Base-by-base conservation (phyloP, 192 early-diverging fungal genomes). In the Mortierella hygrophila region DNA sequence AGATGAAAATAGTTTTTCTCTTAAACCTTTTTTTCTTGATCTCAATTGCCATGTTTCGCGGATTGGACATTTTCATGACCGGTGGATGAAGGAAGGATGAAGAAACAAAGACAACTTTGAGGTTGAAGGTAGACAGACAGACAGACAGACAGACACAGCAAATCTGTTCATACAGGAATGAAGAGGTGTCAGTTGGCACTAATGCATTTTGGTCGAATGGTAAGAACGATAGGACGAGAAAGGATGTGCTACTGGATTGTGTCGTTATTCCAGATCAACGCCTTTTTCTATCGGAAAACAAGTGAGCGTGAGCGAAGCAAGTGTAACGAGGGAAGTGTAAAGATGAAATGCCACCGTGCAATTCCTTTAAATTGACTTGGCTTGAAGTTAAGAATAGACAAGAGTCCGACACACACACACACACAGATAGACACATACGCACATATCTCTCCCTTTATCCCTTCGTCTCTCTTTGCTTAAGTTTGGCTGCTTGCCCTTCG, bases 341-440 rank as follows among this genome's bases (percentile, higher is more conserved):
- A 32, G 23, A 4, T 65, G 60, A 65, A 65, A 65, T 65, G 29
- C 60, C 60, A 65, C 60, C 60, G 60, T 65, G 15, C 60, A 29
- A 26, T 29, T 40, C 38, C 6, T 65, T 65, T 65, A 20, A 52
- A 52, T 52, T 52, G 49, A 52, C 49, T 52, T 52, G 49, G 16
- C 49, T 52, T 20, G 29, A 65, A 65, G 60, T 13, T 65, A 65
- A 65, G 60, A 65, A 65, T 65, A 65, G 60, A 65, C n/a, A 65
- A 65, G 55, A 65, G 60, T 65, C 60, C 60, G 60, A 52, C 55
- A 55, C 20, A 55, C 21, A 60, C 55, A 60, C 3, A 26, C 55
- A 32, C 29, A 65, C 23, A 55, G 18, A 55, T 0, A 55, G 20
- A 57, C 55, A 57, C 55, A 57, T 23, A 6, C 55, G 7, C 55